Percentiles rank a stretch among this genome's conserved stretches.
Conservation (phyloP, 1,284 basidiomycete species). For the Mycosarcoma maydis region DNA sequence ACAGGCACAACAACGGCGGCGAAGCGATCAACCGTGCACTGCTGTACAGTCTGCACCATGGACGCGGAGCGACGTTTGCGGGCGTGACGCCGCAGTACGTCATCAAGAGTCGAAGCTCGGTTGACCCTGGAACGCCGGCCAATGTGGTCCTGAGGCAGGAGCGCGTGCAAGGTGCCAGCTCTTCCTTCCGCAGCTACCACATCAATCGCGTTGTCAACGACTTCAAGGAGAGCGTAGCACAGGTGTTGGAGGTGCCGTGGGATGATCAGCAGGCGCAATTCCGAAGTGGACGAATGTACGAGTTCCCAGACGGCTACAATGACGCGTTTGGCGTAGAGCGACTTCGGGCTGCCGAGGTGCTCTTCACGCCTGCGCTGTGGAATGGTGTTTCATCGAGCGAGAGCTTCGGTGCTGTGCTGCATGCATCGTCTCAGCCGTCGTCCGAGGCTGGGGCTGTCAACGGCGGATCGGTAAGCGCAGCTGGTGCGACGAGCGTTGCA, state of each 20-base stretch:
- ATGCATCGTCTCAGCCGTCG: constrained; percentile 21
- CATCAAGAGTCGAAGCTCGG: constrained; percentile 77
- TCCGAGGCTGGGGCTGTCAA: neutral
- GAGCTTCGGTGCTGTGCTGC: constrained; percentile 16
- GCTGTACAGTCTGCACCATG: constrained; percentile 54
- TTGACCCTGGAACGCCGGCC: constrained; percentile 76
- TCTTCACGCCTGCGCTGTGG: constrained; percentile 83
- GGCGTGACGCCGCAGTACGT: constrained; percentile 76
- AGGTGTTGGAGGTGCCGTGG: constrained; percentile 85
- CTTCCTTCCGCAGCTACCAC: constrained; percentile 83
- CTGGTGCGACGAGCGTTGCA: neutral
- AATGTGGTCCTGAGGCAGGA: constrained; percentile 66
- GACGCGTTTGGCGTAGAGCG: constrained; percentile 84
- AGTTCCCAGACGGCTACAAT: constrained; percentile 95
- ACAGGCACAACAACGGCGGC: constrained; percentile 59
- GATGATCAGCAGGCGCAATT: constrained; percentile 75
- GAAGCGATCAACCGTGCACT: constrained; percentile 44
- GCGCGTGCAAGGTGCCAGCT: constrained; percentile 71
- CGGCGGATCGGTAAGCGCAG: neutral
- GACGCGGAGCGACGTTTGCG: constrained; percentile 22
- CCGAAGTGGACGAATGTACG: constrained; percentile 72
- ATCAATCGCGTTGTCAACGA: constrained; percentile 87
- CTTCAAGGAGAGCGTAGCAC: constrained; percentile 88
- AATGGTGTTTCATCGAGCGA: constrained; percentile 52
- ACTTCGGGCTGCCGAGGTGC: constrained; percentile 84